These are phyloP conservation scores for Erigeron canadensis DNA, from an alignment of 129 eudicot genomes.

Conservation along the genomic window DNA sequence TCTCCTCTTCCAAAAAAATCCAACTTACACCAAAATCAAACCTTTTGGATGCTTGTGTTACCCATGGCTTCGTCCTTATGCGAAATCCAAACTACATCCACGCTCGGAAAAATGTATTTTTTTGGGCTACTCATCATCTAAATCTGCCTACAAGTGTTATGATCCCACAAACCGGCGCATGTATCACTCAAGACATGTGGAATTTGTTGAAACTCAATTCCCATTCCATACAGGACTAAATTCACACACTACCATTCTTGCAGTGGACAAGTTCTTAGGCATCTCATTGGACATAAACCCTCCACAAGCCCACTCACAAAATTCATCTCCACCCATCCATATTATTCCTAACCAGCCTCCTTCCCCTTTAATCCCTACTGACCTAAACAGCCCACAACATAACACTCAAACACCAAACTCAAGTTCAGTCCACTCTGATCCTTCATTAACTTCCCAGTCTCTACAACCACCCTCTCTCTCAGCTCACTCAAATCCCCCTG, in stretches of 20 bases:
- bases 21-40: slow-evolving; percentile 13
- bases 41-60: slow-evolving; percentile 33
- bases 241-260: background rate
- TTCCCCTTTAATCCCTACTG: no score
- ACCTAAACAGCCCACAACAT: background rate
- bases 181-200: slow-evolving; percentile 35
- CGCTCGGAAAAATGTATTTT: slow-evolving; percentile 18
- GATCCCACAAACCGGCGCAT: slow-evolving; percentile 9
- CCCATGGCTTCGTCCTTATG: slow-evolving; percentile 22
- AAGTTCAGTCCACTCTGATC: no score
- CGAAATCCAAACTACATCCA: slow-evolving; percentile 15
- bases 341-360: slow-evolving; percentile 10
- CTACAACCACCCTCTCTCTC: background rate
- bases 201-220: slow-evolving; percentile 26
- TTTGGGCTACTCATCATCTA: slow-evolving; percentile 27
- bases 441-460: no score
- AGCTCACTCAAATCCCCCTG: background rate
- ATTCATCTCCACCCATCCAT: background rate
- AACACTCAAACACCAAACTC: slow-evolving; percentile 6
- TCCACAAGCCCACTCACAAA: background rate
- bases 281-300: background rate
- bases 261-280: background rate
- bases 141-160: slow-evolving; percentile 27
- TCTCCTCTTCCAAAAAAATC: slow-evolving; percentile 3
- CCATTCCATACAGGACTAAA: background rate